Conservation (phyloP, 2,329 filamentous ascomycete species). For the Sporothrix variecibatus region DNA sequence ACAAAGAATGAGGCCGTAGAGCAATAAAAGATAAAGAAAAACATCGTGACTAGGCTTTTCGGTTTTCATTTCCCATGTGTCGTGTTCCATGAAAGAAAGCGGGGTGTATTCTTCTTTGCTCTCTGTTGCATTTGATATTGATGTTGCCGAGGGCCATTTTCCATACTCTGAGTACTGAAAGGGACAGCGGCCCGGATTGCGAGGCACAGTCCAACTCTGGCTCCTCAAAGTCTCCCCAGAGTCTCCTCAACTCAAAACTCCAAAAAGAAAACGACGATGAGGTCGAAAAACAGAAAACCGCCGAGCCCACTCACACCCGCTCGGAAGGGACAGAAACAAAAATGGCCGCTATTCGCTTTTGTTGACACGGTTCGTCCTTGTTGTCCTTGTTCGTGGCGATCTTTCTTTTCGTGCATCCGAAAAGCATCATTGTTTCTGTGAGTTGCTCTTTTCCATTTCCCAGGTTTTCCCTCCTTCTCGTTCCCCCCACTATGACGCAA, state of each 20-base stretch:
- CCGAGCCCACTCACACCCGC: constrained; percentile 16
- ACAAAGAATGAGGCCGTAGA: background rate
- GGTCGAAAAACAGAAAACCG: background rate
- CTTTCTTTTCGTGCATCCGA: background rate
- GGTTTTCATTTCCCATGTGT: background rate
- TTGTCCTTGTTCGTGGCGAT: background rate
- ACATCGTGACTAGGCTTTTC: background rate
- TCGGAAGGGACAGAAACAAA: background rate
- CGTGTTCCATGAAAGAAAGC: background rate
- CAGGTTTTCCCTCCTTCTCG: background rate
- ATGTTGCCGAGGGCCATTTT: background rate
- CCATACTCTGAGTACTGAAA: background rate
- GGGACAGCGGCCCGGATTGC: constrained; percentile 20
- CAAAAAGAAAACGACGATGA: background rate
- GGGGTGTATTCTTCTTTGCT: background rate
- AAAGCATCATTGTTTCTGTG: background rate
- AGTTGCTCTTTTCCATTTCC: background rate
- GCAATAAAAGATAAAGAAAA: background rate
- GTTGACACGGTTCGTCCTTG: background rate
- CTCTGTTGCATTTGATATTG: background rate
- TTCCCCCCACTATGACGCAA: constrained; percentile 9
- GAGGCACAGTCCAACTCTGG: background rate
- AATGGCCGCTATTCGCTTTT: background rate
- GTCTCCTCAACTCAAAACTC: background rate
- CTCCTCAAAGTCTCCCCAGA: background rate